These are phyloP conservation scores for Aspergillus sojae DNA, from an alignment of 2,329 filamentous ascomycete genomes.

Conservation along the genomic window DNA sequence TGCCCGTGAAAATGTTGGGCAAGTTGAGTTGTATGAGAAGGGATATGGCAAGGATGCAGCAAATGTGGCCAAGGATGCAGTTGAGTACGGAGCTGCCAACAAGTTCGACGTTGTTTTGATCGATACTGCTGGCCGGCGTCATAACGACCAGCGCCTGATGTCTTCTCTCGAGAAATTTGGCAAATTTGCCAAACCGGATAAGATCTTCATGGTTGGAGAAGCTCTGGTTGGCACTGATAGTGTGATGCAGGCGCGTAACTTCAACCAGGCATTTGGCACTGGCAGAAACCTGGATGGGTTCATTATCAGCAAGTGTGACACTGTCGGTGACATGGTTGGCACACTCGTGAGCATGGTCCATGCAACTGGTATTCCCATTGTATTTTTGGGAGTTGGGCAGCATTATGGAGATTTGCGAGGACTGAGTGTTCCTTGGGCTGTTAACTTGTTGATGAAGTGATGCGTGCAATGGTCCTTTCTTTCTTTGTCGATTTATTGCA, in stretches of 20 bases:
- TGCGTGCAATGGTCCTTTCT: neutral
- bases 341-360: constrained; percentile 97
- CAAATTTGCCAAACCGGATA: constrained; percentile 92
- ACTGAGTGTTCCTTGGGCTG: constrained; percentile 66
- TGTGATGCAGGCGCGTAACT: constrained; percentile 93
- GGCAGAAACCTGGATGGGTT: constrained; percentile 86
- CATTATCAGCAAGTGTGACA: constrained; percentile 98
- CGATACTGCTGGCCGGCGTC: constrained; percentile 89
- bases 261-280: constrained; percentile 87
- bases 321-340: constrained; percentile 97
- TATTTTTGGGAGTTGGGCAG: constrained; percentile 80
- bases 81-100: constrained; percentile 73
- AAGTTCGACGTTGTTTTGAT: constrained; percentile 93
- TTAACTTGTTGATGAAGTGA: constrained; percentile 61
- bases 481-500: neutral
- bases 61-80: constrained; percentile 90
- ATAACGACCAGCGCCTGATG: constrained; percentile 97
- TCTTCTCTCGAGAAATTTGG: constrained; percentile 95
- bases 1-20: constrained; percentile 74
- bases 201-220: constrained; percentile 96
- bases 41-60: constrained; percentile 98
- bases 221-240: constrained; percentile 94
- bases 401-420: constrained; percentile 68
- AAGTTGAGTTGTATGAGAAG: constrained; percentile 92
- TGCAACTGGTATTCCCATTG: constrained; percentile 91